phyloP scores from a whole-genome alignment of 768 basidiomycete species.

The Trametes sanguinea region DNA sequence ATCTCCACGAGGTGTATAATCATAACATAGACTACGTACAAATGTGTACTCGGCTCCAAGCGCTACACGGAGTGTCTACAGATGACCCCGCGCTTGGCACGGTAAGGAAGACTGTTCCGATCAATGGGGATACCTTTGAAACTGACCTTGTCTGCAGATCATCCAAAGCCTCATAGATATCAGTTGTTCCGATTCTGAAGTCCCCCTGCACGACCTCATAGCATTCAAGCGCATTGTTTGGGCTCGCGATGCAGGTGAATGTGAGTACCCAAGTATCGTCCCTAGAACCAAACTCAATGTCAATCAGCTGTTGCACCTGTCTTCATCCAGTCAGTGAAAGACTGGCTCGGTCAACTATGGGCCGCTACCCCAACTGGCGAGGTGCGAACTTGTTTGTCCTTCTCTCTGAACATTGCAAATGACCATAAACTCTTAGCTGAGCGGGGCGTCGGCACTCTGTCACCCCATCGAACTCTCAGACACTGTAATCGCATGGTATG shows the following conservation, averaged over 20 bases:
- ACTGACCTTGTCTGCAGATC: constrained; percentile 5
- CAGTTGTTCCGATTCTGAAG: constrained; percentile 36
- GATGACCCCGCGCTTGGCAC: not conserved
- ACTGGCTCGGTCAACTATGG: constrained; percentile 60
- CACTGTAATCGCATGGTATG: constrained; percentile 24
- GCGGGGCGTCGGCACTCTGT: constrained; percentile 23
- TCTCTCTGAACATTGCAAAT: not conserved
- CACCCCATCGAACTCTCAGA: constrained; percentile 23
- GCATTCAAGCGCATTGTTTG: constrained; percentile 62
- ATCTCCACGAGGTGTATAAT: not conserved
- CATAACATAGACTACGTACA: not conserved
- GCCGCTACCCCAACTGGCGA: not conserved
- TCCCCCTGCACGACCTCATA: constrained; percentile 48
- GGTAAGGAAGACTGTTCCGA: not conserved
- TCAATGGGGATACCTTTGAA: not conserved
- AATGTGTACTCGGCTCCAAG: not conserved
- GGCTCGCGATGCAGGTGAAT: constrained; percentile 41
- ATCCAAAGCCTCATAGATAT: constrained; percentile 43
- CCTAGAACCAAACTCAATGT: not conserved
- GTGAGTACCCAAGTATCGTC: constrained; percentile 36
- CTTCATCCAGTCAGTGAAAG: constrained; percentile 40
- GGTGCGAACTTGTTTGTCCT: not conserved
- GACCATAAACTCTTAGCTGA: constrained; percentile 3
- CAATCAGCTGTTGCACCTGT: constrained; percentile 19
- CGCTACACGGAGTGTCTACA: not conserved